Base-by-base conservation (phyloP, 225 moss, liverwort and hornwort genomes). In the Neckera pumila region DNA sequence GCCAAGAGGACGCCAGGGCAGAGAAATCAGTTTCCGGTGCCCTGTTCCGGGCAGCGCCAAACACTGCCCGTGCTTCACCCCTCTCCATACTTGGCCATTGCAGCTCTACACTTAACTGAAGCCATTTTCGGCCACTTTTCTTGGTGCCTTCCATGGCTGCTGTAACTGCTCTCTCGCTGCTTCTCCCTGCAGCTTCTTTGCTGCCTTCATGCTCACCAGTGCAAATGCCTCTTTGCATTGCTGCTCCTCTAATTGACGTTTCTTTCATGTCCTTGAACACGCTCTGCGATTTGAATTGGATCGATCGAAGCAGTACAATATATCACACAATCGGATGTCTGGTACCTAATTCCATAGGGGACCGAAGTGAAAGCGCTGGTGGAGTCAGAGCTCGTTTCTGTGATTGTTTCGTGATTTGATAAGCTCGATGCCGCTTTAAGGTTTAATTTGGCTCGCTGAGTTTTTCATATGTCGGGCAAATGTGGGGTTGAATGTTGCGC, bases 131-230 rank as follows among this genome's bases (percentile, higher is more conserved):
- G 76, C 92, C 88, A 63, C 82, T 90, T 88, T 92, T 92, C 92
- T 92, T 92, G 92, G 89, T 57, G 90, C 87, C 84, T 86, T 92
- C 86, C 89, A 72, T 89, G 62, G 89, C 89, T 86, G 85, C 92
- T 87, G 91, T 92, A 92, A 92, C 92, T 92, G 92, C 92, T 91
- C 92, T 86, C 87, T 86, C 83, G 82, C 78, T 49, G 34, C 84
- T 63, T 49, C 70, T 51, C 61, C 73, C 59, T n/a, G 60, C 88
- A 81, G 74, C 90, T 89, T 91, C 91, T 91, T 91, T 89, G 67
- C 85, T 79, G 81, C 76, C 87, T 78, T n/a, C 76, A 11, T 20
- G 62, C 70, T 90, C 71, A 23, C 84, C 43, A 62, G 60, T 64
- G 43, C 74, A 57, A 57, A 45, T 45, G 36, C 45, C 31, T 74